Evolutionary conservation across 768 basidiomycete species (phyloP), one percentile per base, ranked within the genome.

Genomic region (Vararia minispora): DNA sequence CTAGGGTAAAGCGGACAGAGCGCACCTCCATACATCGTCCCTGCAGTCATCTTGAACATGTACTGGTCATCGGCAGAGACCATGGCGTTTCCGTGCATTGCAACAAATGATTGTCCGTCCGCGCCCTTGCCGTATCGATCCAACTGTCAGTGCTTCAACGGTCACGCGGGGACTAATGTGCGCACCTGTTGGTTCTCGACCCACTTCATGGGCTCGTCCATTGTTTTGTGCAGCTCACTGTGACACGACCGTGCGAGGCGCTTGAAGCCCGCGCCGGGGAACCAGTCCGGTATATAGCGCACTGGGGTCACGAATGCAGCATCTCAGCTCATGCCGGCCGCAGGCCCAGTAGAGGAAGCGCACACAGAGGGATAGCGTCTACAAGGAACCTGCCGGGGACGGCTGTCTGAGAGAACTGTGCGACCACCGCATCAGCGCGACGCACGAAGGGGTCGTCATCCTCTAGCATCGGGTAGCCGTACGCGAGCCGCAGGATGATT

Each of bases 1-100:
- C n/a, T n/a, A n/a, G n/a, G n/a, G n/a, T 58, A 59, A 39, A 49
- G 59, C 35, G 61, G 43, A 21, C 52, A 39, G 22, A 60, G 53
- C 24, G 56, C n/a, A n/a, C n/a, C n/a, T n/a, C n/a, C n/a, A n/a
- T n/a, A n/a, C n/a, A n/a, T n/a, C n/a, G n/a, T n/a, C n/a, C n/a
- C n/a, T n/a, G n/a, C n/a, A n/a, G n/a, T n/a, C n/a, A n/a, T n/a
- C n/a, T n/a, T n/a, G n/a, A n/a, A n/a, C n/a, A n/a, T n/a, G n/a
- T n/a, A n/a, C n/a, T n/a, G n/a, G n/a, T n/a, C n/a, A n/a, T n/a
- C n/a, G n/a, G n/a, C n/a, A n/a, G n/a, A n/a, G n/a, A n/a, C n/a
- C n/a, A n/a, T n/a, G n/a, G n/a, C n/a, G n/a, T n/a, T n/a, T n/a
- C n/a, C n/a, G n/a, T n/a, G n/a, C n/a, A n/a, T n/a, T n/a, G n/a